Evolutionary conservation across 2,329 filamentous ascomycete genomes (phyloP), one percentile per base, ranked within the genome.

Genomic region (Exophiala lecanii-corni): DNA sequence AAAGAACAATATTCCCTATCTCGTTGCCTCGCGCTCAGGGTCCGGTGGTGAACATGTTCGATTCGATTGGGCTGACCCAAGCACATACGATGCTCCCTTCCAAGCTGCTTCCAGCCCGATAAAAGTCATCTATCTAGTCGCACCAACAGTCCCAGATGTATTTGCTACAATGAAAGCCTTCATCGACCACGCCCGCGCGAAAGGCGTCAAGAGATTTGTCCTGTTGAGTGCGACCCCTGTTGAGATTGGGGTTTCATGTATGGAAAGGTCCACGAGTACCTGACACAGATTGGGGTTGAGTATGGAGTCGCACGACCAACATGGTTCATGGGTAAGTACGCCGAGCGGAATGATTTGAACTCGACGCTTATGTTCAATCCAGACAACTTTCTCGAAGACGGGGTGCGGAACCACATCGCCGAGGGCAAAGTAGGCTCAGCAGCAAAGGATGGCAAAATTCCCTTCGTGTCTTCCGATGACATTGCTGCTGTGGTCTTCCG

Each of bases 401-500:
- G 25, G 9, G 19, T 18, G 13, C 31, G 16, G 7, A 18, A 25
- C 13, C 12, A 18, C 5, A 16, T 23, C 20, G 25, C 16, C 12
- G 32, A 36, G 17, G 15, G 16, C 17, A 21, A 7, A 23, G 1
- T 41, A 9, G 31, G 15, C 7, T n/a, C 42, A n/a, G 36, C 36
- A 20, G 25, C 18, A 10, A 12, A 31, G 25, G 25, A 36, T 9
- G 37, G 45, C 26, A 59, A 39, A 18, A 36, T 49, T 30, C 43
- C 54, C 2, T 55, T 45, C n/a, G 36, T 53, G 2, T 38, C 38
- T 5, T 31, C 39, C 6, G 39, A 31, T 2, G 54, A 54, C 28
- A 52, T 56, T 26, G 53, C 53, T 2, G 21, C 25, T 4, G 48
- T 55, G 10, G 45, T 48, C 3, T 54, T 39, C 35, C 47, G 32